Evolutionary conservation across 1,284 basidiomycete genomes (phyloP), one percentile per base, ranked within the genome.

Genomic region (Tilletia indica): DNA sequence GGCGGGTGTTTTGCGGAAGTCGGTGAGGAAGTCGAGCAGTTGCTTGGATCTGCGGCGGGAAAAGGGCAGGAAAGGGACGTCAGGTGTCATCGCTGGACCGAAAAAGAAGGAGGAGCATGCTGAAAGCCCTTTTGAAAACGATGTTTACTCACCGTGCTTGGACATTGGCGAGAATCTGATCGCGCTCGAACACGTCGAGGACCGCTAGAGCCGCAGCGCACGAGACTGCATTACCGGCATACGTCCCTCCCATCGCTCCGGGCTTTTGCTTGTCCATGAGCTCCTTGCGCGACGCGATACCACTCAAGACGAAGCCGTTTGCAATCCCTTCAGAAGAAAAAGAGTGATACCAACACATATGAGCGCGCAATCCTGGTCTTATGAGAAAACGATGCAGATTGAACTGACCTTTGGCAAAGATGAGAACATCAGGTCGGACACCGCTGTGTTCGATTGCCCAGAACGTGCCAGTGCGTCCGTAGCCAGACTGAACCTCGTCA

Each of bases 221-320:
- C 14, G 78, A 58, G 11, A 83, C 81, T 5, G 80, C 80, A 58
- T 82, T 82, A 39, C 80, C 81, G 4, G 81, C 79, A 47, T 83
- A 83, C 12, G 81, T 83, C 9, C 81, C 81, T 25, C 91, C 91
- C 89, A 96, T 91, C 19, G 89, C 89, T 14, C 93, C 94, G 6
- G 92, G 89, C 81, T 88, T 89, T 74, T 96, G 88, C 79, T 87
- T 89, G 83, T 93, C 92, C 71, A 92, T 94, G 70, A 96, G 82
- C 77, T 93, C 92, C 86, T 90, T 93, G 68, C 90, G 87, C 76
- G 91, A 91, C 69, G 93, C 89, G 58, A 97, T 89, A 36, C 90
- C 93, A 71, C 92, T 94, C 73, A 98, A 87, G 0, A 95, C 95
- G 89, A 96, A 97, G 14, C 94, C 94, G 82, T 95, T 95, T 47